phyloP scores from a whole-genome alignment of 306 rosid genomes.

The Gleditsia sinensis region DNA sequence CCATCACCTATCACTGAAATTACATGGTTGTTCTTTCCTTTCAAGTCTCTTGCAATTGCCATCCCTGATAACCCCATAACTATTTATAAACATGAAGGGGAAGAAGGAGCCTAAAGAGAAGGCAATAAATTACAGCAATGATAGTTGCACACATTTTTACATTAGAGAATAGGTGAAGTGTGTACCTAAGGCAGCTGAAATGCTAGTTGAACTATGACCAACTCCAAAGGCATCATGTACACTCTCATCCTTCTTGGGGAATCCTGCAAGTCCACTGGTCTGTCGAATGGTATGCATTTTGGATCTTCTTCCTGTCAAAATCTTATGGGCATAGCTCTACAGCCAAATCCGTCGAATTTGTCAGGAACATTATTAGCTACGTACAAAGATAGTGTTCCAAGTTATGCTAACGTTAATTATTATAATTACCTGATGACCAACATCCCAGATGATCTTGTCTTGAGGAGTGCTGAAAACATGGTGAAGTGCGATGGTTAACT shows the following conservation, averaged over 20 bases:
- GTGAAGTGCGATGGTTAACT: conserved; percentile 72
- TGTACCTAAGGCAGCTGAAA: conserved; percentile 71
- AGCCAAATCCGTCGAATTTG: not conserved
- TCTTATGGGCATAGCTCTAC: conserved; percentile 71
- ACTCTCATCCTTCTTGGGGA: conserved; percentile 73
- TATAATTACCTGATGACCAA: conserved; percentile 66
- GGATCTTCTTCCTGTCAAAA: conserved; percentile 69
- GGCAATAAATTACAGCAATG: too few relatives aligned
- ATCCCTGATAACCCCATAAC: conserved; percentile 46
- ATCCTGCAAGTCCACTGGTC: conserved; percentile 65
- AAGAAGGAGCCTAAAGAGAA: too few relatives aligned
- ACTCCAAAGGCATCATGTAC: conserved; percentile 70
- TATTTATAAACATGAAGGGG: not conserved
- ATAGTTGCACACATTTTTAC: too few relatives aligned
- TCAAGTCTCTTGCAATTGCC: conserved; percentile 69
- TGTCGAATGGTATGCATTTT: conserved; percentile 69
- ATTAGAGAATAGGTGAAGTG: not conserved
- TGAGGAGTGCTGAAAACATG: conserved; percentile 63
- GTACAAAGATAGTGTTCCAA: too few relatives aligned
- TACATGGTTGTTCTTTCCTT: conserved; percentile 57
- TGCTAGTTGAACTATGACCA: conserved; percentile 80
- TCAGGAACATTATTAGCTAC: not conserved
- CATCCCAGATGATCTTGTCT: conserved; percentile 78
- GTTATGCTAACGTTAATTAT: not conserved
- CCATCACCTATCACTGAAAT: conserved; percentile 74